Evolutionary conservation across 352 stramenopile species (phyloP), one percentile per base, ranked within the genome.

Genomic region (Pythium vanterpoolii): DNA sequence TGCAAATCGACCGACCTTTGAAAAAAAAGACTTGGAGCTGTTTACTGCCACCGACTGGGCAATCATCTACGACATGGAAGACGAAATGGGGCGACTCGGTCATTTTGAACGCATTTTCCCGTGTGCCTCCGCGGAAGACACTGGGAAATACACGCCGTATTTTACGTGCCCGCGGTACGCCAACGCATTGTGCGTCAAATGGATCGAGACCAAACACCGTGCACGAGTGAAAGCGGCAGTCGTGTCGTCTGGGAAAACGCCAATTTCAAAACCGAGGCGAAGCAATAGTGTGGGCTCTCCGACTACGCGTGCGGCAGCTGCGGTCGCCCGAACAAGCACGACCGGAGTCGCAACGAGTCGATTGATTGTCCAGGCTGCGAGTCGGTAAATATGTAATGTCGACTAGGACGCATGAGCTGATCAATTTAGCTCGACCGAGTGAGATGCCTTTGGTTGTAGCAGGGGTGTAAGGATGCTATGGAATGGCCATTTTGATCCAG

Each of bases 71-170:
- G 23, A 69, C 14, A 87, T 91, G 73, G 83, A 89, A 21, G 83
- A 89, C 57, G 83, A 93, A 60, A 79, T 84, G 61, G 70, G 86
- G 42, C 79, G 83, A 0, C 45, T 73, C 2, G 83, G 83, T 5
- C 73, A 93, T 51, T 93, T 93, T 60, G 69, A 90, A 26, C 75
- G 81, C 10, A 79, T 93, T 33, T 93, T 76, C 40, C 83, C 83
- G 9, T 73, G 61, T 30, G 51, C 43, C 23, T 61, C 51, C 14
- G 40, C 57, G 0, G 33, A 62, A 11, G 54, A 62, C 4, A 72
- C 67, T 0, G 53, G 54, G 13, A 51, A 65, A 16, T 83, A 85
- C 58, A 51, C 68, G 0, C 58, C 46, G 3, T 86, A 79, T 28
- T 89, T 89, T 55, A 87, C 73, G 13, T 87, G 75, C 21, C 74